Conservation (phyloP, 2,329 filamentous ascomycete genomes). For the Diaporthe longicolla region DNA sequence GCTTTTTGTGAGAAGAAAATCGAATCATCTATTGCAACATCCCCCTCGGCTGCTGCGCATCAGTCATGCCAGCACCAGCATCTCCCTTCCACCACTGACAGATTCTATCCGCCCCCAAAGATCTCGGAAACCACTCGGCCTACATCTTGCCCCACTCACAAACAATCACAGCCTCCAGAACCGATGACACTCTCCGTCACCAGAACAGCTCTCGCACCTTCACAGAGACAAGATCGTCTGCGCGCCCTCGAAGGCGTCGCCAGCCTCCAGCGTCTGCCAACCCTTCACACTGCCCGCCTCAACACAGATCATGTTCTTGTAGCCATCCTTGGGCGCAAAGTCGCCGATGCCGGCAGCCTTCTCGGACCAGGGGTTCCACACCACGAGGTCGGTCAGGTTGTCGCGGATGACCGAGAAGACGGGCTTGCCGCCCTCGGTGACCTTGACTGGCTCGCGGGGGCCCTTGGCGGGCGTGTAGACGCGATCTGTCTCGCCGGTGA, state of each 20-base stretch:
- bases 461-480: conserved; percentile 82
- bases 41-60: neutral
- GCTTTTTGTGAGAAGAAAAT: neutral
- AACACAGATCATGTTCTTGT: conserved; percentile 93
- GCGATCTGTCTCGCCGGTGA: conserved; percentile 87
- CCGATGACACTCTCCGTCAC: neutral
- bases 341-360: conserved; percentile 87
- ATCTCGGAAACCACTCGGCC: neutral
- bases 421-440: conserved; percentile 74
- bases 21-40: conserved; percentile 18
- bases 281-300: conserved; percentile 88
- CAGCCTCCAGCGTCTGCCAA: conserved; percentile 89
- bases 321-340: conserved; percentile 90
- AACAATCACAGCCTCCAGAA: conserved; percentile 37
- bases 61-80: conserved; percentile 11
- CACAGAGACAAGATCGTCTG: conserved; percentile 65
- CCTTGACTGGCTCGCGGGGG: conserved; percentile 69
- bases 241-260: conserved; percentile 75
- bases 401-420: conserved; percentile 84
- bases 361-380: conserved; percentile 97
- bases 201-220: conserved; percentile 38
- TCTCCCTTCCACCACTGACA: neutral
- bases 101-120: conserved; percentile 15
- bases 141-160: neutral
- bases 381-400: conserved; percentile 88